These are phyloP conservation scores for Stygiomarasmius scandens DNA, from an alignment of 1,284 basidiomycete species.

Conservation along the genomic window DNA sequence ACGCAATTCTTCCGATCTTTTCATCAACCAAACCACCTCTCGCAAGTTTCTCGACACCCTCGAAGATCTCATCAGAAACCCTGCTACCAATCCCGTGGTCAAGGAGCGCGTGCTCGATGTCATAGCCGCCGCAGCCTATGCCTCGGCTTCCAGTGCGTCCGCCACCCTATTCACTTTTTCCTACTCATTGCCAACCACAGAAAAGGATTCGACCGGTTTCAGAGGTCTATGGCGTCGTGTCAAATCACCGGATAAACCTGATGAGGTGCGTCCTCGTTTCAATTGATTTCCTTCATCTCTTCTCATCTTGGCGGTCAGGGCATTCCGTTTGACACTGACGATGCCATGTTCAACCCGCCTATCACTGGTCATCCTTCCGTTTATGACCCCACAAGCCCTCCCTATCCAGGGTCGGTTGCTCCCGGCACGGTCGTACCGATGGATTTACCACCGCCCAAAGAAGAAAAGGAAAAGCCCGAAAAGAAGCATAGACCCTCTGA, in stretches of 20 bases:
- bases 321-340: slow-evolving; percentile 72
- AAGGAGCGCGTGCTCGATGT: slow-evolving; percentile 72
- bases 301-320: slow-evolving; percentile 36
- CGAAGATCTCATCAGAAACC: slow-evolving; percentile 59
- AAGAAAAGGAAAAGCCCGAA: not conserved
- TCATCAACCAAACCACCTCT: slow-evolving; percentile 68
- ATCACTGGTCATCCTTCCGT: slow-evolving; percentile 33
- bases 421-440: not conserved
- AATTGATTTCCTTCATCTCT: not conserved
- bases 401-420: not conserved
- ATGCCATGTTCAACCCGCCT: slow-evolving; percentile 76
- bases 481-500: slow-evolving; percentile 4
- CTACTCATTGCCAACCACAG: slow-evolving; percentile 12
- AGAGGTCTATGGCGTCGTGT: slow-evolving; percentile 68
- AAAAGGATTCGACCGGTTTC: slow-evolving; percentile 53
- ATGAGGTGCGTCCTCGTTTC: slow-evolving; percentile 47
- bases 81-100: slow-evolving; percentile 66
- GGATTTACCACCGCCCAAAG: not conserved
- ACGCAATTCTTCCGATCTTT: slow-evolving; percentile 66
- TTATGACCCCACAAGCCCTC: slow-evolving; percentile 21
- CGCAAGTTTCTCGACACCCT: slow-evolving; percentile 77
- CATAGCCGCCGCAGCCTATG: slow-evolving; percentile 71
- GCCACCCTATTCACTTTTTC: not conserved
- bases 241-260: slow-evolving; percentile 70
- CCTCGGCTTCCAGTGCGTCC: slow-evolving; percentile 51